A percentile compares a stretch with the other conserved stretches of the same genome.
Evolutionary conservation across 805 yeast species (phyloP).

Genomic region (Kregervanrija delftensis): DNA sequence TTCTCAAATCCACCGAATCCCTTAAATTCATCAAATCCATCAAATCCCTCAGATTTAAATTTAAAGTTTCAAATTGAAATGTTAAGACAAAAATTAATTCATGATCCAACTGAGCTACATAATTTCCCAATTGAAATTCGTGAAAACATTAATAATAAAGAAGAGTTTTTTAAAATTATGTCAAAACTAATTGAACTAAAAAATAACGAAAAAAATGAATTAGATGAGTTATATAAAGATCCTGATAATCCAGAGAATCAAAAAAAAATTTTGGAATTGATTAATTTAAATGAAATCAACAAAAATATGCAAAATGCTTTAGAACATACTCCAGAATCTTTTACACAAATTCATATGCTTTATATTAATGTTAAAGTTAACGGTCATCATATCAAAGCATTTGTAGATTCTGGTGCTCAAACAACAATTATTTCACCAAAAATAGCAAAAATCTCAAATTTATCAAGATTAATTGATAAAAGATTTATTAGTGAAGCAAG

Average conservation of each 20-base stretch:
- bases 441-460: constrained; percentile 66
- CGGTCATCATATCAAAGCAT: constrained; percentile 77
- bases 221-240: constrained; percentile 46
- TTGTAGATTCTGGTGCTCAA: constrained; percentile 97
- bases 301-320: constrained; percentile 75
- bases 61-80: constrained; percentile 35
- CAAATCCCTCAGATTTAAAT: no score
- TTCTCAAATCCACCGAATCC: no score
- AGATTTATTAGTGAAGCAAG: constrained; percentile 76
- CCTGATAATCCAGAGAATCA: constrained; percentile 71
- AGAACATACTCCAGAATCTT: constrained; percentile 87
- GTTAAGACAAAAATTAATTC: constrained; percentile 41
- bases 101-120: constrained; percentile 28
- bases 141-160: constrained; percentile 14
- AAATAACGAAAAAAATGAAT: constrained; percentile 29
- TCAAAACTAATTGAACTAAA: constrained; percentile 27
- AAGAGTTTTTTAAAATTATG: constrained; percentile 26
- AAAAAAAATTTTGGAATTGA: constrained; percentile 55
- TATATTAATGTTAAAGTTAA: constrained; percentile 74
- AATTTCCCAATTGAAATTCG: constrained; percentile 22
- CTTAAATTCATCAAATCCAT: no score
- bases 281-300: constrained; percentile 65
- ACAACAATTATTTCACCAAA: constrained; percentile 74
- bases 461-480: constrained; percentile 68
- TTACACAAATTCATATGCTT: constrained; percentile 77